phyloP scores from a whole-genome alignment of 495 filamentous ascomycete species.

The Friedmanniomyces endolithicus region DNA sequence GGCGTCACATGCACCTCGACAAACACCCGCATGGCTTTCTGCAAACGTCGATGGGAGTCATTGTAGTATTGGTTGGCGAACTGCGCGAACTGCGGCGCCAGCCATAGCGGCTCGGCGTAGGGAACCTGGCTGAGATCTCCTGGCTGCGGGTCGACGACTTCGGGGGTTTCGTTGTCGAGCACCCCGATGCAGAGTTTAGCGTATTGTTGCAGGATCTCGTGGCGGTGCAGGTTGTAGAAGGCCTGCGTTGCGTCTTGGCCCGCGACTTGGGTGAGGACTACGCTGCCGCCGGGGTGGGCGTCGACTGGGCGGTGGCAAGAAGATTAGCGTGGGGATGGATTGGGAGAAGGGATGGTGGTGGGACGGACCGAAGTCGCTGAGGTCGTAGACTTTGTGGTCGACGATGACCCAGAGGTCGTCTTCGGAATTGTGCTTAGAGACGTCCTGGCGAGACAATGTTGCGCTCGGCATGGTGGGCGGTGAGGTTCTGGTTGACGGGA shows the following conservation, averaged over 20 bases:
- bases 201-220: conserved; percentile 77
- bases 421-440: conserved; percentile 71
- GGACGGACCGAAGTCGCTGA: conserved; percentile 54
- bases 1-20: conserved; percentile 57
- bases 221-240: conserved; percentile 89
- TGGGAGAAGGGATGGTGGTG: background rate
- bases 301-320: conserved; percentile 40
- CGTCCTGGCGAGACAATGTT: conserved; percentile 61
- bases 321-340: background rate
- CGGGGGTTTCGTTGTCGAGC: conserved; percentile 58
- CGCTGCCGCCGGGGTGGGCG: conserved; percentile 64
- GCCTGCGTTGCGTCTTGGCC: conserved; percentile 74
- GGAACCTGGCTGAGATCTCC: conserved; percentile 65
- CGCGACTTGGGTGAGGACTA: conserved; percentile 72
- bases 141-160: conserved; percentile 55
- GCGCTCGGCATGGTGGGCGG: conserved; percentile 22
- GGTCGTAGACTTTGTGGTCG: conserved; percentile 85
- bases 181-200: conserved; percentile 60
- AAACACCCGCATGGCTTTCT: conserved; percentile 62
- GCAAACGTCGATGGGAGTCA: conserved; percentile 58
- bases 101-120: conserved; percentile 72
- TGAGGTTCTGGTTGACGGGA: background rate
- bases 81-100: conserved; percentile 61
- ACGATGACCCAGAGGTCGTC: conserved; percentile 62
- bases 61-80: conserved; percentile 79